These are phyloP conservation scores for Botrytis squamosa DNA, from an alignment of 2,329 filamentous ascomycete species.

Conservation along the genomic window DNA sequence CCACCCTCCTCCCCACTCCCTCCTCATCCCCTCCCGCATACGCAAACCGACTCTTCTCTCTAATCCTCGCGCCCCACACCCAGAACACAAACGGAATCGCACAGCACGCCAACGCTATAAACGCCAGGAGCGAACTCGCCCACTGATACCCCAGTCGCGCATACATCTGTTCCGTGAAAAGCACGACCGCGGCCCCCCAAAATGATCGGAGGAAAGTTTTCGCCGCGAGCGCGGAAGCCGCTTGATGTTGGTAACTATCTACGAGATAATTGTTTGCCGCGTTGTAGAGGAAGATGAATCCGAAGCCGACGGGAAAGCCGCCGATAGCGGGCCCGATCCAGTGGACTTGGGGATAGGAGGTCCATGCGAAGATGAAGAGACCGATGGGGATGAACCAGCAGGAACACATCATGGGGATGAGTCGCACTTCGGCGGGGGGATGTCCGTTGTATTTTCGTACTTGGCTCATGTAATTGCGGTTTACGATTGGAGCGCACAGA, in stretches of 20 bases:
- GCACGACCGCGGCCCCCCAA: constrained; percentile 74
- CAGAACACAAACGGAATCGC: constrained; percentile 82
- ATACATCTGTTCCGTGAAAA: constrained; percentile 85
- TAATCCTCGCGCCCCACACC: constrained; percentile 69
- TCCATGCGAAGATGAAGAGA: constrained; percentile 68
- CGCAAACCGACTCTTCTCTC: constrained; percentile 68
- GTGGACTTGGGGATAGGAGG: constrained; percentile 53
- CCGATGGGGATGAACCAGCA: constrained; percentile 72
- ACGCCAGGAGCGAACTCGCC: constrained; percentile 71
- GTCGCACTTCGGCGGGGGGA: constrained; percentile 72
- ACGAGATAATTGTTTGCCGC: constrained; percentile 58
- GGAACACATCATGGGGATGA: constrained; percentile 79
- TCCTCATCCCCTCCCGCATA: constrained; percentile 60
- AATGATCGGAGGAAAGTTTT: constrained; percentile 79
- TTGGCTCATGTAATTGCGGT: constrained; percentile 73
- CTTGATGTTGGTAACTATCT: constrained; percentile 69
- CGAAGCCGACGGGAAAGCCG: constrained; percentile 58
- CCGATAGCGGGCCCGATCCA: constrained; percentile 60
- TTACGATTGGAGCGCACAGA: constrained; percentile 67
- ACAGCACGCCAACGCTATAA: constrained; percentile 75
- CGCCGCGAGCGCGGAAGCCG: constrained; percentile 75
- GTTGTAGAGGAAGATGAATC: constrained; percentile 67
- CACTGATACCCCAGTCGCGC: constrained; percentile 68
- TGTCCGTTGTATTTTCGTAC: constrained; percentile 61
- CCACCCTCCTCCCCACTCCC: constrained; percentile 25